Base-by-base conservation (phyloP, 768 basidiomycete genomes). In the Suillus brevipes region DNA sequence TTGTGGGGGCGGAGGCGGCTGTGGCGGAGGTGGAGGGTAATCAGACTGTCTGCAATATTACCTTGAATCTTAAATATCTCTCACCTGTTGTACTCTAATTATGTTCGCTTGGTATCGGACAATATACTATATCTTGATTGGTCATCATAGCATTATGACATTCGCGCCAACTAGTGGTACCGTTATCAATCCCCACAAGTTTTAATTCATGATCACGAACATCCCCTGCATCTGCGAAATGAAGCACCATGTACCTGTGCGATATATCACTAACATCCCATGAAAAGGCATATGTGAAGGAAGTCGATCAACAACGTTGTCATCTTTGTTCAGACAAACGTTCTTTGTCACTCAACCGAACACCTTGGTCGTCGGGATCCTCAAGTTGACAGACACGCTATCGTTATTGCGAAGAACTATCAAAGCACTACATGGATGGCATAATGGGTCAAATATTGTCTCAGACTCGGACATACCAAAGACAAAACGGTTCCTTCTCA, bases 1-100 rank as follows among this genome's bases (percentile, higher is more conserved):
- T 49, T 71, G 62, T 74, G 75, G 77, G 1, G 72, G 74, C 31
- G 73, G 75, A 64, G 74, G 75, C 72, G 60, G 1, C 3, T 37
- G 64, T 13, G 59, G 31, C 31, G 31, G 64, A 1, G 50, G 63
- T 3, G 66, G 66, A 1, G 63, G 34, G 53, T 55, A 55, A 55
- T n/a, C 34, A 55, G 20, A 55, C 20, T n/a, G 14, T 25, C 7
- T 16, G 28, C 16, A 18, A 31, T 20, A 20, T 31, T 28, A 8
- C 18, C 31, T 31, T 53, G 18, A 53, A 55, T 36, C 28, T 52
- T 10, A 2, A 31, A 9, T 53, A 18, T 12, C 20, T n/a, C 53
- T 55, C 3, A n/a, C 12, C 31, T 34, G 31, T 20, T 10, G 18
- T 53, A 20, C 50, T 28, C 50, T 18, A 25, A 52, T 16, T 14